Evolutionary conservation across 495 filamentous ascomycete genomes (phyloP).

Genomic region (Penicillium herquei): DNA sequence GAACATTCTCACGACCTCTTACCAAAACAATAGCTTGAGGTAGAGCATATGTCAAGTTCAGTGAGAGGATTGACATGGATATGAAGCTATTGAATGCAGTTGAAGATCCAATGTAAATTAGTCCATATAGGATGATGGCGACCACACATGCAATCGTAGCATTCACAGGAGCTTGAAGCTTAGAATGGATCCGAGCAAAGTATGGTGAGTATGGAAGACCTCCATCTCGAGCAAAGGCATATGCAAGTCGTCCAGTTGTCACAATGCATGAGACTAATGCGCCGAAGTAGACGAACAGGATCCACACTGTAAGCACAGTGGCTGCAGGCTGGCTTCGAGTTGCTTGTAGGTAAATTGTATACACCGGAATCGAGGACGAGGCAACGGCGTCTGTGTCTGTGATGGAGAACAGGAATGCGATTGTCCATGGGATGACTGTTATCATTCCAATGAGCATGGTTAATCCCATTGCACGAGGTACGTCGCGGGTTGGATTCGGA

Average conservation of each 20-base stretch:
- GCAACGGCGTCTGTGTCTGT: conserved; percentile 26
- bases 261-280: conserved; percentile 7
- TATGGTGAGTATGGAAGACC: conserved; percentile 17
- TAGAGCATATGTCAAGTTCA: conserved; percentile 18
- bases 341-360: conserved; percentile 25
- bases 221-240: conserved; percentile 10
- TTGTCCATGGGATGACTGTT: conserved; percentile 25
- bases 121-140: conserved; percentile 19
- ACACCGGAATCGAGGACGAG: conserved; percentile 20
- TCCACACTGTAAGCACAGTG: conserved; percentile 16
- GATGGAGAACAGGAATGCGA: conserved; percentile 28
- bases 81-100: conserved; percentile 28
- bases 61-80: conserved; percentile 16
- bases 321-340: conserved; percentile 16
- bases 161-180: conserved; percentile 8
- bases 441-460: conserved; percentile 20
- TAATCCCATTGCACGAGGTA: conserved; percentile 21
- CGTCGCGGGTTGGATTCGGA: conserved; percentile 18
- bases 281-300: conserved; percentile 14
- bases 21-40: conserved; percentile 20
- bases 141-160: conserved; percentile 7
- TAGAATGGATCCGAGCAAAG: conserved; percentile 3
- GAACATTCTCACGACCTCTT: neutral
- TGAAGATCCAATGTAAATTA: conserved; percentile 26
- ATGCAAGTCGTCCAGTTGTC: conserved; percentile 17